These are phyloP conservation scores for Zygnema circumcarinatum DNA, from an alignment of 139 green algal species.

Conservation along the genomic window DNA sequence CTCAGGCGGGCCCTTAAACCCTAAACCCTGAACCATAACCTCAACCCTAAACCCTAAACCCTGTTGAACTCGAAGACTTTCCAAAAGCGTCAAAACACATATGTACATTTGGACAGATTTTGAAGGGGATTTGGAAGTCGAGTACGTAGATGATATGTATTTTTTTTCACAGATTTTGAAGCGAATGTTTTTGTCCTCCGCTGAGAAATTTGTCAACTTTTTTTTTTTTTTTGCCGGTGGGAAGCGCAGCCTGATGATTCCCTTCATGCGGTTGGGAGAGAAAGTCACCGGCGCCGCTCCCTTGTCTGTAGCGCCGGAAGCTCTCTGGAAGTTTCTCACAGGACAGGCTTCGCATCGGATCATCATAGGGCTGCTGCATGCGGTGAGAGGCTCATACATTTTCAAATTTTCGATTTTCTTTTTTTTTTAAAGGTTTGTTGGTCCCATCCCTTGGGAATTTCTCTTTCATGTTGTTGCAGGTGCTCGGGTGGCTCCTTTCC, in stretches of 20 bases:
- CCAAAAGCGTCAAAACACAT: no score
- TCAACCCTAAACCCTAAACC: no score
- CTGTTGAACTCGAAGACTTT: no score
- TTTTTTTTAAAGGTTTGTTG: neutral
- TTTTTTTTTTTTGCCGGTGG: no score
- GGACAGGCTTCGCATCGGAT: slow-evolving; percentile 23
- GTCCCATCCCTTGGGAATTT: no score
- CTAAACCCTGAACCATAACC: neutral
- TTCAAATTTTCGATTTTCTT: neutral
- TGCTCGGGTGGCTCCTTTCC: slow-evolving; percentile 14
- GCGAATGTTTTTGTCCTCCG: no score
- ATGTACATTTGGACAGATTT: no score
- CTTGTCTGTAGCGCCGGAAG: slow-evolving; percentile 13
- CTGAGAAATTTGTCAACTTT: no score
- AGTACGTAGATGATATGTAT: no score
- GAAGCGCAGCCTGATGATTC: slow-evolving; percentile 36
- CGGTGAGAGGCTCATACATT: slow-evolving; percentile 4
- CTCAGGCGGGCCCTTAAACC: no score
- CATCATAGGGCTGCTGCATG: slow-evolving; percentile 34
- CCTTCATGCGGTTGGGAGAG: slow-evolving; percentile 46
- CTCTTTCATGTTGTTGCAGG: slow-evolving; percentile 13
- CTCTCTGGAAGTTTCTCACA: slow-evolving; percentile 24
- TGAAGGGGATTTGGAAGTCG: no score
- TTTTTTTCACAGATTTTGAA: no score
- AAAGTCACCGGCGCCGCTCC: slow-evolving; percentile 9